Evolutionary conservation across 768 basidiomycete species (phyloP), one percentile per base, ranked within the genome.

Genomic region (Suillus lakei): DNA sequence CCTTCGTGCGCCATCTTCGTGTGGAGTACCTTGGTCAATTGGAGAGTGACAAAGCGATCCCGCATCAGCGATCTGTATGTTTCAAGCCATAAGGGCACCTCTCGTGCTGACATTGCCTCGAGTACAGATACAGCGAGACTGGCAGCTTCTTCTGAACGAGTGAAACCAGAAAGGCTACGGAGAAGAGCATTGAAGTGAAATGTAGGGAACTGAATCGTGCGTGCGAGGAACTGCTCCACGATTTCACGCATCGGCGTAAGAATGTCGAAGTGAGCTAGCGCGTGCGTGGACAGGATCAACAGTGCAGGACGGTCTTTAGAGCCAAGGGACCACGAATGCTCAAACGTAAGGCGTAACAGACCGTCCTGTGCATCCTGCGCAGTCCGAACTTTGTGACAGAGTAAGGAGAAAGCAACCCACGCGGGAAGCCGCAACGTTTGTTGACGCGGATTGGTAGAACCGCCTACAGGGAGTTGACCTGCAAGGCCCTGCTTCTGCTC

Each of bases 371-470:
- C 88, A 28, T 90, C 82, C 18, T 63, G 63, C 1, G 80, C 72
- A 0, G 83, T 82, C n/a, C 71, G 76, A 13, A 88, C 78, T 71
- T 82, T 84, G 74, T 80, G 81, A 4, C 72, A 76, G 18, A 84
- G 74, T 48, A 90, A 77, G 53, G 82, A 80, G 36, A 91, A 74
- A 13, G 84, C 71, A n/a, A 88, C 75, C 88, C 88, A 91, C 0
- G 81, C 67, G 0, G 90, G 89, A 15, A 79, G 64, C 3, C 34
- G 43, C 30, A 8, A 21, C 26, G 23, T 41, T 18, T 26, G n/a
- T 15, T 56, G 13, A 8, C 23, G 41, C 41, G 26, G 28, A 43
- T 23, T 9, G 36, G 36, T 21, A 60, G 43, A 32, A 15, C n/a
- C 51, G 4, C 41, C 34, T 54, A n/a, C 21, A 44, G 53, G 34